phyloP scores from a whole-genome alignment of 1,284 basidiomycete genomes.

The Tilletia walkeri region DNA sequence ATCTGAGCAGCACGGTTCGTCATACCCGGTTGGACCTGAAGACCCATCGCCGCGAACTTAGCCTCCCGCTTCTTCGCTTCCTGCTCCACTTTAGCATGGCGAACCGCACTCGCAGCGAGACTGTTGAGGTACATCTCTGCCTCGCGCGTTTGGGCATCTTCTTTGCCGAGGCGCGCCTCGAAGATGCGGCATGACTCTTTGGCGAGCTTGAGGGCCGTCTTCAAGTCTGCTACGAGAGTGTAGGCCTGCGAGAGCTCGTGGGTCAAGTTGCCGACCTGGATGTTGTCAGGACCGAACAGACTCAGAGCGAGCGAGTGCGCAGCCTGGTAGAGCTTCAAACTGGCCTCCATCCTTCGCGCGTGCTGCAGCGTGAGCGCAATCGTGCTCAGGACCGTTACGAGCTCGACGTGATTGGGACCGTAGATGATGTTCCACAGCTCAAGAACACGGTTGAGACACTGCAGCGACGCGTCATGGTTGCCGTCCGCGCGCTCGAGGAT shows the following conservation, averaged over 20 bases:
- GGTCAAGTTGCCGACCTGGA: slow-evolving; percentile 52
- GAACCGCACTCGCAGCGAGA: slow-evolving; percentile 49
- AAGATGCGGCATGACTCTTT: slow-evolving; percentile 53
- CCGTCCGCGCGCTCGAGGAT: slow-evolving; percentile 61
- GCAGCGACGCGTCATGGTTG: slow-evolving; percentile 57
- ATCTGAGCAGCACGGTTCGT: slow-evolving; percentile 14
- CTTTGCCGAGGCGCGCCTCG: slow-evolving; percentile 49
- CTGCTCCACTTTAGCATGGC: slow-evolving; percentile 48
- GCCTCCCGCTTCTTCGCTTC: slow-evolving; percentile 31
- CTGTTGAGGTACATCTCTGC: slow-evolving; percentile 47
- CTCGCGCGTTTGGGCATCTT: slow-evolving; percentile 52
- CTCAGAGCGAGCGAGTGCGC: slow-evolving; percentile 43
- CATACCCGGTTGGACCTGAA: slow-evolving; percentile 5
- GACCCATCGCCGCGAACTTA: not conserved
- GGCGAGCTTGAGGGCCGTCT: slow-evolving; percentile 46
- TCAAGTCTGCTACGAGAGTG: slow-evolving; percentile 49
- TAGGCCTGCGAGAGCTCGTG: slow-evolving; percentile 53
- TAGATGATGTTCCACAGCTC: slow-evolving; percentile 62
- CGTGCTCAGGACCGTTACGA: slow-evolving; percentile 59
- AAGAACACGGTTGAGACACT: slow-evolving; percentile 61
- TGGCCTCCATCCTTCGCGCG: slow-evolving; percentile 37
- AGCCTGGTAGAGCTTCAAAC: slow-evolving; percentile 40
- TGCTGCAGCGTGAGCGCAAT: slow-evolving; percentile 45
- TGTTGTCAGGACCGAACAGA: slow-evolving; percentile 47
- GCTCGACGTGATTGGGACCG: slow-evolving; percentile 61